Percentiles rank a stretch among this genome's conserved stretches.
phyloP scores from a whole-genome alignment of 257 asterid species.

The Primulina eburnea region DNA sequence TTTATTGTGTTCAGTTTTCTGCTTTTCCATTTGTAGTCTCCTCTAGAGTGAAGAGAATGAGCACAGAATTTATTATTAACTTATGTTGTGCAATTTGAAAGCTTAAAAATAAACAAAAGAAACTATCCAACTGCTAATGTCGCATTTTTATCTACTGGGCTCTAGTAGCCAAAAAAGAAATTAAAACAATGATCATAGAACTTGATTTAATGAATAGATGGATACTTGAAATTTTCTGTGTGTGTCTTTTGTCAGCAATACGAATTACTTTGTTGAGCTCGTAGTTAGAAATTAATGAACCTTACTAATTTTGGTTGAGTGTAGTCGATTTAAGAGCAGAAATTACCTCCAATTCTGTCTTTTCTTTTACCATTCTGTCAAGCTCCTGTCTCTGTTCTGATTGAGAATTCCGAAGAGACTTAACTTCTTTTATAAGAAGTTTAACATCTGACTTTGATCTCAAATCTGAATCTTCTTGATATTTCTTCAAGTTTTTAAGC shows the following conservation, averaged over 20 bases:
- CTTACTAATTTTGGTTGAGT: background rate
- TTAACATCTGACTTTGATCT: slow-evolving; percentile 51
- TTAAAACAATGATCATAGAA: background rate
- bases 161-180: too few relatives aligned
- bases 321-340: slow-evolving; percentile 4
- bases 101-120: slow-evolving; percentile 13
- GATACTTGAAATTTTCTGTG: background rate
- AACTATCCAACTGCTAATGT: background rate
- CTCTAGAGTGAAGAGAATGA: slow-evolving; percentile 39
- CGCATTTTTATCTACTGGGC: background rate
- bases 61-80: slow-evolving; percentile 9
- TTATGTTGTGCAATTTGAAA: slow-evolving; percentile 13
- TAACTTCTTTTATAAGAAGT: slow-evolving; percentile 60
- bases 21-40: slow-evolving; percentile 45
- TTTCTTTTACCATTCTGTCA: slow-evolving; percentile 45
- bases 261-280: background rate
- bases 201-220: background rate
- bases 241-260: background rate
- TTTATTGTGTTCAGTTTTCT: slow-evolving; percentile 35
- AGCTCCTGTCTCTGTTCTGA: slow-evolving; percentile 53
- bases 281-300: background rate
- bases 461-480: slow-evolving; percentile 39
- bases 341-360: slow-evolving; percentile 44
- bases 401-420: slow-evolving; percentile 58
- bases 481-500: slow-evolving; percentile 44